These are phyloP conservation scores for Corymbia citriodora DNA, from an alignment of 441 rosid species.

Conservation along the genomic window DNA sequence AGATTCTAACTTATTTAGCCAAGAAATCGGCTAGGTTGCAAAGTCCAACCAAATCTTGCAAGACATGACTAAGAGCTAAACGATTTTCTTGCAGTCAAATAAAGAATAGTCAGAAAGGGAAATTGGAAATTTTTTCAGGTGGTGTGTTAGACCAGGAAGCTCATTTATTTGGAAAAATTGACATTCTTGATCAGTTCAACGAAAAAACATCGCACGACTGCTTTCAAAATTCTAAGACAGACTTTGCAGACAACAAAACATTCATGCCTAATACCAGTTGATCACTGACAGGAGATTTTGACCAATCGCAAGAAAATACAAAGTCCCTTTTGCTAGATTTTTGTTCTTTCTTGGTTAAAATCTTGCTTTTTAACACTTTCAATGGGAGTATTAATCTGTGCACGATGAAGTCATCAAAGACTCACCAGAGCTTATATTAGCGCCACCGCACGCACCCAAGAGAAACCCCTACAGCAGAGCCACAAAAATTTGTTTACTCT, in stretches of 20 bases:
- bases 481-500: neutral
- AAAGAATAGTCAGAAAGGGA: neutral
- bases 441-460: constrained; percentile 55
- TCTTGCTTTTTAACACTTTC: neutral
- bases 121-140: neutral
- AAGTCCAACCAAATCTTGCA: constrained; percentile 9
- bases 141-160: neutral
- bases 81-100: neutral
- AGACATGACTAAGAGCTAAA: neutral
- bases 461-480: constrained; percentile 41
- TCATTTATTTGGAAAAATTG: neutral
- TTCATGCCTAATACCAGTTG: neutral
- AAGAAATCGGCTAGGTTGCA: constrained; percentile 7
- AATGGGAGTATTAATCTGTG: neutral
- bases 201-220: neutral
- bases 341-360: neutral
- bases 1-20: neutral
- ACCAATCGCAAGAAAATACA: neutral
- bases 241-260: neutral
- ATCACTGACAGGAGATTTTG: neutral
- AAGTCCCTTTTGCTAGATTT: neutral
- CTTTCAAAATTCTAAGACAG: neutral
- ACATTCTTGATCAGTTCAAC: neutral
- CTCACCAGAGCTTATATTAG: constrained; percentile 80
- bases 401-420: neutral